Evolutionary conservation across 345 rosid genomes (phyloP), one percentile per base, ranked within the genome.

Genomic region (Populus alba): DNA sequence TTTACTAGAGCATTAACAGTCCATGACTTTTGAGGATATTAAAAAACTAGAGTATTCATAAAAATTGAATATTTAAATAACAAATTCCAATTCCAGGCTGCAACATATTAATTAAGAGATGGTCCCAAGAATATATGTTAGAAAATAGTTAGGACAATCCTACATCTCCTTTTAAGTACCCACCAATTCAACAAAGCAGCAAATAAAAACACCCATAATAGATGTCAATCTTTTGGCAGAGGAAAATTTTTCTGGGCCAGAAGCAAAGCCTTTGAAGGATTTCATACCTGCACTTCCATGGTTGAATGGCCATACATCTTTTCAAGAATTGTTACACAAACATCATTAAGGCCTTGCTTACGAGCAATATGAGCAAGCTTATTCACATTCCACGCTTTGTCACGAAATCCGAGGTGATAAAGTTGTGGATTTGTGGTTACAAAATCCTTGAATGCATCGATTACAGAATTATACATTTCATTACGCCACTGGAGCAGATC

Each of bases 401-500:
- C 98, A 76, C 97, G 99, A 83, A 83, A 96, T 66, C 98, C 99
- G 83, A 96, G 98, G 85, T 92, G 98, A 83, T 92, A 94, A 70
- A 96, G 97, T 84, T 88, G 95, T 67, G 94, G 86, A 82, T 96
- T 96, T 71, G 92, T 73, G 76, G 85, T 79, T 69, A 74, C 87
- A 59, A 90, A 87, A 73, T 96, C 99, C 87, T 96, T 96, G 87
- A 96, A 96, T 31, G 98, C 95, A 81, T 96, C 99, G 39, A 94
- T 92, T 33, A 92, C 95, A 81, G 90, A 89, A 85, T 89, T 96
- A 82, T 94, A 96, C 90, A 92, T 96, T 88, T 96, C 98, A 84
- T 96, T 96, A 81, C 99, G 91, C 99, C 99, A 96, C 73, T 92
- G 97, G 75, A 96, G 94, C 87, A 94, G 87, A 87, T 96, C 99